Evolutionary conservation across 2,329 filamentous ascomycete species (phyloP).

Genomic region (Pseudogymnoascus sp.): DNA sequence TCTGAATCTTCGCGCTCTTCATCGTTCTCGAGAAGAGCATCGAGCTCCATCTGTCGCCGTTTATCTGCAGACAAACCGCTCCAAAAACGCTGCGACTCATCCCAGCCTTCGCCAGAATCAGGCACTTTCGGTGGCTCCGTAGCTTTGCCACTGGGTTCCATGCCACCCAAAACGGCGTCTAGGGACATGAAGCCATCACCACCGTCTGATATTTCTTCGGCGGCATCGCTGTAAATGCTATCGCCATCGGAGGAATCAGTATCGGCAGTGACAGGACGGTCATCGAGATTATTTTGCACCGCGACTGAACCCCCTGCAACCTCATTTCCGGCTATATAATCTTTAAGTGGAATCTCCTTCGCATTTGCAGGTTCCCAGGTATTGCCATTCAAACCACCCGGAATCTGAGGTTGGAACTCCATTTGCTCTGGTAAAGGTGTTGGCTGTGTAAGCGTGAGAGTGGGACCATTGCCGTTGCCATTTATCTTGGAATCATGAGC

Average conservation of each 20-base stretch:
- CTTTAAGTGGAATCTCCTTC: constrained; percentile 24
- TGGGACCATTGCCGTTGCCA: constrained; percentile 26
- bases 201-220: constrained; percentile 58
- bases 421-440: constrained; percentile 36
- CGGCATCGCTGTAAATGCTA: constrained; percentile 67
- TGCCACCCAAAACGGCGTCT: constrained; percentile 58
- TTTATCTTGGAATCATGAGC: neutral
- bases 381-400: constrained; percentile 19
- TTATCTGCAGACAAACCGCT: constrained; percentile 54
- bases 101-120: constrained; percentile 41
- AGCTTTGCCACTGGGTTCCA: constrained; percentile 32
- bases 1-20: constrained; percentile 31
- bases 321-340: neutral
- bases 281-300: constrained; percentile 12
- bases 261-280: constrained; percentile 10
- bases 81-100: constrained; percentile 61
- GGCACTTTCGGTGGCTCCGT: constrained; percentile 18
- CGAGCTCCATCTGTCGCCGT: constrained; percentile 48
- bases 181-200: constrained; percentile 61
- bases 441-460: constrained; percentile 38
- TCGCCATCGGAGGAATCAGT: constrained; percentile 37
- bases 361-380: constrained; percentile 26
- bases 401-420: constrained; percentile 23
- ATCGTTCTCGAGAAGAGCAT: constrained; percentile 39
- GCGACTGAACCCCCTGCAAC: neutral